Evolutionary conservation across 352 stramenopile genomes (phyloP).

Genomic region (Globisporangium takayamanum): DNA sequence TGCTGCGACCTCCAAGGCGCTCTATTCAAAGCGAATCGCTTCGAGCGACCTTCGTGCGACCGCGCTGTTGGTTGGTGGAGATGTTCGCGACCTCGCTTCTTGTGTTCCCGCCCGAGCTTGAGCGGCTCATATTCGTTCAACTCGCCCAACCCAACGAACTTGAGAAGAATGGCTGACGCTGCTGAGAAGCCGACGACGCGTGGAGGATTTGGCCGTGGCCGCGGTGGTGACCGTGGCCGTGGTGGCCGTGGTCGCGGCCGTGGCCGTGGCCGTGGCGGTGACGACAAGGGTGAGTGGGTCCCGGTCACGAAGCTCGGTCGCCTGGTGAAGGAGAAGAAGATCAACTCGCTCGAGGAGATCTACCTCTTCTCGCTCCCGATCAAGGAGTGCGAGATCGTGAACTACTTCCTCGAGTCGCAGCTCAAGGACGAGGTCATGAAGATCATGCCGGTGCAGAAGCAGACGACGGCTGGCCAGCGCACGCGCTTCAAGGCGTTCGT

Average conservation of each 20-base stretch:
- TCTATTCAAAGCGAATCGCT: background rate
- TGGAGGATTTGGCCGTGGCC: constrained; percentile 91
- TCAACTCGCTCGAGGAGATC: constrained; percentile 99
- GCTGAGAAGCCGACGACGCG: constrained; percentile 63
- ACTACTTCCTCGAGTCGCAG: constrained; percentile 97
- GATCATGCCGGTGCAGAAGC: constrained; percentile 99
- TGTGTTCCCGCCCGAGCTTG: no score
- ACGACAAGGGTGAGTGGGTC: constrained; percentile 96
- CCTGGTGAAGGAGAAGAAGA: constrained; percentile 99
- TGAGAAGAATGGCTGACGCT: constrained; percentile 77
- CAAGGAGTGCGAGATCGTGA: constrained; percentile 99
- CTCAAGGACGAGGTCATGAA: constrained; percentile 99
- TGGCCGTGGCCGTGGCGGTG: constrained; percentile 61
- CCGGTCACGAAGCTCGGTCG: constrained; percentile 99
- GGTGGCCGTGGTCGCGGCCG: constrained; percentile 81
- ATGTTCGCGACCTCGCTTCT: constrained; percentile 1
- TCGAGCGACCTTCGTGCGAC: constrained; percentile 29
- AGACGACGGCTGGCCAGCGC: constrained; percentile 98
- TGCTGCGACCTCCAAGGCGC: background rate
- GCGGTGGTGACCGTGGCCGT: constrained; percentile 78
- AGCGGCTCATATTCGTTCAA: constrained; percentile 60
- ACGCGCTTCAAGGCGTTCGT: constrained; percentile 99
- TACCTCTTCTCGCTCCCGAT: constrained; percentile 99
- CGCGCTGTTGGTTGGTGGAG: constrained; percentile 31
- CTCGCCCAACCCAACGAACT: constrained; percentile 29